Conservation (phyloP, 2,329 filamentous ascomycete species). For the Talaromyces piceae region DNA sequence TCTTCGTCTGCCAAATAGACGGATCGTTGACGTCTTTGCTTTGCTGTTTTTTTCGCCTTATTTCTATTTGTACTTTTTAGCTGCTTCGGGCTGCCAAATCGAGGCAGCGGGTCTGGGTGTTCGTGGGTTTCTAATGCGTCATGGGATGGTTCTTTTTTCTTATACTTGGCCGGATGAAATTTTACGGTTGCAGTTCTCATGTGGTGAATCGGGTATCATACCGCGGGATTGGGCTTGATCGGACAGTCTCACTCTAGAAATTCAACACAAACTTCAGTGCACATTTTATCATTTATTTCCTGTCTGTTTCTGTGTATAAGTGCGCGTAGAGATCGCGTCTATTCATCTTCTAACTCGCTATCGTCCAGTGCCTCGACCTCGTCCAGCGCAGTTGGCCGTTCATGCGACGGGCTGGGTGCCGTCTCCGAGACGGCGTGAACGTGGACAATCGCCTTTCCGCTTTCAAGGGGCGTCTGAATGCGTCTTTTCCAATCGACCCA, state of each 20-base stretch:
- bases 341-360: conserved; percentile 4
- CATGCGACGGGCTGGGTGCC: conserved; percentile 45
- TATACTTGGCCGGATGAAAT: conserved; percentile 25
- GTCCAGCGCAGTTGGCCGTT: conserved; percentile 68
- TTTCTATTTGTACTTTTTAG: conserved; percentile 39
- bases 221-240: conserved; percentile 32
- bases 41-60: conserved; percentile 44
- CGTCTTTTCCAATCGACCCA: conserved; percentile 74
- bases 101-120: conserved; percentile 40
- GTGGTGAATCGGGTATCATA: conserved; percentile 41
- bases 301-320: neutral
- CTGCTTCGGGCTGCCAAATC: conserved; percentile 34
- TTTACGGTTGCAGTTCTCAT: conserved; percentile 36
- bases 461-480: conserved; percentile 55
- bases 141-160: conserved; percentile 38
- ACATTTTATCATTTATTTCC: conserved; percentile 12
- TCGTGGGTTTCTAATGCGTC: conserved; percentile 41
- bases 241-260: conserved; percentile 25
- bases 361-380: conserved; percentile 83
- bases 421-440: conserved; percentile 72
- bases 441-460: conserved; percentile 79
- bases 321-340: neutral
- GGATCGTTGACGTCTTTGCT: conserved; percentile 43
- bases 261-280: conserved; percentile 29
- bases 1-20: conserved; percentile 97